phyloP scores from a whole-genome alignment of 169 alveolate genomes.

The Amoebophrya sp. region DNA sequence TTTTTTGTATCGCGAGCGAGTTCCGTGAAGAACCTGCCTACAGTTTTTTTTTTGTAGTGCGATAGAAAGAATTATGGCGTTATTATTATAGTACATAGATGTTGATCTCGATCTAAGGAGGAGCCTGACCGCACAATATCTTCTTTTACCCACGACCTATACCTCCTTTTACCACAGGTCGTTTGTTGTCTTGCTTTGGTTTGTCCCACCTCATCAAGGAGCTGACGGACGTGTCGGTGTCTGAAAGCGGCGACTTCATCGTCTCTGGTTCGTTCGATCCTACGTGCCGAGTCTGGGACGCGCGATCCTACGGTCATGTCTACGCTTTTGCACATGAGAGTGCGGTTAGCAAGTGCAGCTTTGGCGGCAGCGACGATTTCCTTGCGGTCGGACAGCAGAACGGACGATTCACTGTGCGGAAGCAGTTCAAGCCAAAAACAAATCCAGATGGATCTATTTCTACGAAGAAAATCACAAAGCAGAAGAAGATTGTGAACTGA shows the following conservation, averaged over 20 bases:
- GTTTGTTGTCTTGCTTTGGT: too few relatives aligned
- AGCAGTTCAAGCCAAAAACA: not conserved
- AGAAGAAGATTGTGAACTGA: not conserved
- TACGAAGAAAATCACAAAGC: not conserved
- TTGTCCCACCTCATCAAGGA: not conserved
- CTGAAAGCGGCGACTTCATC: not conserved
- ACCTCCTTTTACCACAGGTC: too few relatives aligned
- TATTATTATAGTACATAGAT: too few relatives aligned
- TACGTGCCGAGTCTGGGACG: not conserved
- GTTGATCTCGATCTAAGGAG: too few relatives aligned
- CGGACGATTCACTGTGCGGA: not conserved
- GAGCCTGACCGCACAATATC: too few relatives aligned
- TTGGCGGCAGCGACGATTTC: not conserved
- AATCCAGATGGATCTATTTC: not conserved
- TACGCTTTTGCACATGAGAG: too few relatives aligned
- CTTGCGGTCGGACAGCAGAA: not conserved
- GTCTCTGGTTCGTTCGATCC: not conserved
- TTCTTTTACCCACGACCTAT: too few relatives aligned
- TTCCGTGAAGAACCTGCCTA: too few relatives aligned
- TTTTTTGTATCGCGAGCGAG: too few relatives aligned
- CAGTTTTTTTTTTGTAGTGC: too few relatives aligned
- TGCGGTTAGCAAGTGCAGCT: too few relatives aligned
- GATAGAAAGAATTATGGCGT: too few relatives aligned
- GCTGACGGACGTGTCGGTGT: not conserved
- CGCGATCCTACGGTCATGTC: not conserved